Evolutionary conservation across 1,284 basidiomycete genomes (phyloP).

Genomic region (Ceratobasidium theobromae): DNA sequence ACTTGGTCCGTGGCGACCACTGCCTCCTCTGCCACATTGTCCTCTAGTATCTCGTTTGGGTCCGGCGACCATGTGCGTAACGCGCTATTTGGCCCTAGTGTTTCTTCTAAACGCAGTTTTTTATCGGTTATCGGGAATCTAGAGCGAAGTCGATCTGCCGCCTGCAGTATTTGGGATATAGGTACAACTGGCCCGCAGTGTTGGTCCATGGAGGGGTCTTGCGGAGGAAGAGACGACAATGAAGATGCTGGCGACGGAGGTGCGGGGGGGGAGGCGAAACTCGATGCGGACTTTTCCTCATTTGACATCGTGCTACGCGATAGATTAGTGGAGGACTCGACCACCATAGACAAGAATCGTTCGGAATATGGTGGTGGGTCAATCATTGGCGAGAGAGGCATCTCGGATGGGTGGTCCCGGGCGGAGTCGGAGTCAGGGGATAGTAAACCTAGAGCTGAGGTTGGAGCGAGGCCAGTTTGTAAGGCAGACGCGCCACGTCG

Average conservation of each 20-base stretch:
- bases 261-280: background rate
- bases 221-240: background rate
- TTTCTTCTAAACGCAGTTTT: conserved; percentile 49
- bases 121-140: conserved; percentile 1
- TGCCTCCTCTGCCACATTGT: conserved; percentile 64
- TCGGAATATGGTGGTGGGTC: background rate
- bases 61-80: conserved; percentile 57
- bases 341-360: too few species aligned
- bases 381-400: background rate
- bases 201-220: background rate
- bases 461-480: too few species aligned
- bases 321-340: too few species aligned
- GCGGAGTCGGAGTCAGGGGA: background rate
- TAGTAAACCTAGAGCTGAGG: too few species aligned
- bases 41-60: conserved; percentile 46
- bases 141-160: background rate
- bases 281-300: background rate
- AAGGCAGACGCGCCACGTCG: too few species aligned
- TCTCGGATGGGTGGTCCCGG: background rate
- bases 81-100: conserved; percentile 68
- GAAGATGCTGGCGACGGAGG: conserved; percentile 14
- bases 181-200: conserved; percentile 43
- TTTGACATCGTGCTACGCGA: background rate
- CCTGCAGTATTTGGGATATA: conserved; percentile 40
- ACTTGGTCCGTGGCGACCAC: conserved; percentile 55